Evolutionary conservation across 1,284 basidiomycete species (phyloP).

Genomic region (Irpex sp.): DNA sequence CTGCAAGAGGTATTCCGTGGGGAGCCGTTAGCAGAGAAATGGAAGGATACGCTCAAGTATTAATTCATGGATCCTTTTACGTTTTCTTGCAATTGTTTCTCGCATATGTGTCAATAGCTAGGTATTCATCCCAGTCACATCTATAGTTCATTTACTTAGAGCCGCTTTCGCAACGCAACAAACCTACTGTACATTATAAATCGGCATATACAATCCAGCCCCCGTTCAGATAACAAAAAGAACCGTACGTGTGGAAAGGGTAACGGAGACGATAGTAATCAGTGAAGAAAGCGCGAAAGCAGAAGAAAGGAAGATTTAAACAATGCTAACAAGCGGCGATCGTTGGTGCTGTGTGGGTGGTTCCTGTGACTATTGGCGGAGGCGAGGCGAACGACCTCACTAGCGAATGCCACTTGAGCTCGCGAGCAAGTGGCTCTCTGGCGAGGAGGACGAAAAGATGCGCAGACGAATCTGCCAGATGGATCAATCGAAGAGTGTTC

Average conservation of each 20-base stretch:
- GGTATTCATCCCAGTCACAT: neutral
- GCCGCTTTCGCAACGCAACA: conserved; percentile 2
- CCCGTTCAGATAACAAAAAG: neutral
- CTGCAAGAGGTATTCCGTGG: conserved; percentile 81
- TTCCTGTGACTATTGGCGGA: neutral
- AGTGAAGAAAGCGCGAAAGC: neutral
- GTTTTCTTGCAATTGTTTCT: neutral
- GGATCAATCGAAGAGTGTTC: conserved; percentile 44
- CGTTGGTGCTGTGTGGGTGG: neutral
- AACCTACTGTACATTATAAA: conserved; percentile 11
- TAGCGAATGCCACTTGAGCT: neutral
- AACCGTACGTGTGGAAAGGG: neutral
- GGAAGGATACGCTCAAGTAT: conserved; percentile 53
- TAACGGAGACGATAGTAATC: too few relatives aligned
- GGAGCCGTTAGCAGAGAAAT: conserved; percentile 55
- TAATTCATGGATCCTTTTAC: conserved; percentile 5
- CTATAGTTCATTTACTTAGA: conserved; percentile 11
- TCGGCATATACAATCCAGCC: conserved; percentile 7
- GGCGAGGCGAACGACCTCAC: neutral
- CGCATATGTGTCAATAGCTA: conserved; percentile 9
- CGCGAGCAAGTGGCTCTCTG: neutral
- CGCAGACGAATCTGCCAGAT: conserved; percentile 37
- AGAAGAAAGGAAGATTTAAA: neutral
- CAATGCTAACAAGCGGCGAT: neutral
- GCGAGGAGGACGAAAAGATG: conserved; percentile 37